These are phyloP conservation scores for Solanum appendiculatum DNA, from an alignment of 257 asterid genomes.

Conservation along the genomic window DNA sequence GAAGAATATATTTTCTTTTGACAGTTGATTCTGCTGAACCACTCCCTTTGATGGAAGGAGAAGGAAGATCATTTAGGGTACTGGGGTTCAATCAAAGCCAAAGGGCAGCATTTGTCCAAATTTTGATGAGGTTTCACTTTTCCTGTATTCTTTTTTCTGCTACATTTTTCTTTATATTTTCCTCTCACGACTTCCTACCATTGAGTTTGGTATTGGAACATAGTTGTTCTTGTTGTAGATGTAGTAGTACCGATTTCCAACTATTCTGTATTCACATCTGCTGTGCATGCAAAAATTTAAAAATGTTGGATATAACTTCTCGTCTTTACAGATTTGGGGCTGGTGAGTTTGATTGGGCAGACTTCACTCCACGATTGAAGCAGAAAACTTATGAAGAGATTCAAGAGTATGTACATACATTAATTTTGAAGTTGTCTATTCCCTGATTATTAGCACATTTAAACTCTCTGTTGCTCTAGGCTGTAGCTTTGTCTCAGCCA, in stretches of 20 bases:
- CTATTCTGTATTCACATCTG: background rate
- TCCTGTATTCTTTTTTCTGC: background rate
- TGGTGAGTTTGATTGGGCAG: slow-evolving; percentile 83
- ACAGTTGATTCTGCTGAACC: slow-evolving; percentile 58
- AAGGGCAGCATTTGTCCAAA: slow-evolving; percentile 80
- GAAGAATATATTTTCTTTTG: slow-evolving; percentile 4
- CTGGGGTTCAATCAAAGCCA: slow-evolving; percentile 87
- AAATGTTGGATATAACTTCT: slow-evolving; percentile 3
- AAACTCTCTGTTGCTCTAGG: background rate
- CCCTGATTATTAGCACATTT: background rate
- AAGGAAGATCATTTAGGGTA: slow-evolving; percentile 81
- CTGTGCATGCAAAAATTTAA: background rate
- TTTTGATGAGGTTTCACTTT: slow-evolving; percentile 26
- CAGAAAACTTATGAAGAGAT: slow-evolving; percentile 78
- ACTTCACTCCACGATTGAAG: slow-evolving; percentile 74
- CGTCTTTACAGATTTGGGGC: slow-evolving; percentile 60
- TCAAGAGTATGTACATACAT: slow-evolving; percentile 47
- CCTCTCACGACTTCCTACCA: background rate
- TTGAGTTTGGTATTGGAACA: background rate
- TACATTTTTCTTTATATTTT: background rate
- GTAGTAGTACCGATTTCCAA: background rate
- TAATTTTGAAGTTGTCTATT: background rate
- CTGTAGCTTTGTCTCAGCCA: background rate
- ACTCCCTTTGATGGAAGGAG: slow-evolving; percentile 94
- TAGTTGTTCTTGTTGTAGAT: background rate